Base-by-base conservation (phyloP, 1,139 yeast species). In the Oligophagozyma castellii region DNA sequence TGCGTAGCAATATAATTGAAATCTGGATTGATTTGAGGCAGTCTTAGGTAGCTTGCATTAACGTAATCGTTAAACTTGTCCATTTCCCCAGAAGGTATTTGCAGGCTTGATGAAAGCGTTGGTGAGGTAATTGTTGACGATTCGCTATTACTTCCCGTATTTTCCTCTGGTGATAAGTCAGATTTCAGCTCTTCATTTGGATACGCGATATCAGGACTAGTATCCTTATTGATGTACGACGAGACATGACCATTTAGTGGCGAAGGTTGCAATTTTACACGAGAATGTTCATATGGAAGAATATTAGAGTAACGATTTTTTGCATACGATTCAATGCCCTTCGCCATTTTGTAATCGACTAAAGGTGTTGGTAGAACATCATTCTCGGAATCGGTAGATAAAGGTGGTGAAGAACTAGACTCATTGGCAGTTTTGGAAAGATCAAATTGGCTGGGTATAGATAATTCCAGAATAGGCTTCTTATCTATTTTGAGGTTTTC, bases 301-400 rank as follows among this genome's bases (percentile, higher is more conserved):
- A 81, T 77, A 48, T 81, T 84, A 37, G 78, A 73, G 56, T 81
- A 81, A 34, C 94, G 55, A 52, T 81, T 81, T 49, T 80, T 73
- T 39, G 64, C 61, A 19, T 84, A 83, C 29, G 64, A 69, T 45
- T 75, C 83, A 31, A 78, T 67, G 1, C 89, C 92, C 26, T 71
- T 65, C 1, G 76, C 70, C 27, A 74, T 58, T 33, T 60, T 58
- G 38, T 68, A 70, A 30, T 53, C 49, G 56, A 30, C 59, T 48
- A 30, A 48, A 40, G 36, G 61, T 35, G 40, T 51, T 32, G 39
- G 18, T 13, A 44, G 21, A 4, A 38, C 31, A 16, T 46, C 50
- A 11, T 33, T 32, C 22, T 37, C 39, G 5, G 40, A 28, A 12
- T 29, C 28, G 5, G 35, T 29, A n/a, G 38, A 36, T 12, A 35